phyloP scores from a whole-genome alignment of 1,139 yeast genomes.

The Saccharomyces hybrid region DNA sequence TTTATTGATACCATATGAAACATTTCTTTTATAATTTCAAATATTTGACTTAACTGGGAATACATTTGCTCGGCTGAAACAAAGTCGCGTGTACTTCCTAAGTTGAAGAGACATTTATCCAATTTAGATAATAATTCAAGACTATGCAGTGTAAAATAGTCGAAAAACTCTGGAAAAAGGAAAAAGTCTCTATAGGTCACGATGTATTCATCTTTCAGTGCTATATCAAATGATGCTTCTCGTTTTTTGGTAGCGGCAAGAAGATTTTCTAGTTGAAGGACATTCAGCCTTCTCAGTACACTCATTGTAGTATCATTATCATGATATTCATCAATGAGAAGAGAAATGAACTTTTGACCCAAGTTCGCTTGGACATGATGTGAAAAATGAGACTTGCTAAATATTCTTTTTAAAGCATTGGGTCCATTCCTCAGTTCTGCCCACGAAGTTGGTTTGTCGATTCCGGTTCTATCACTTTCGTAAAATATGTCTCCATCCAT shows the following conservation, averaged over 20 bases:
- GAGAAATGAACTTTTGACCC: constrained; percentile 13
- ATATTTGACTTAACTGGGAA: constrained; percentile 6
- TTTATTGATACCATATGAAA: constrained; percentile 9
- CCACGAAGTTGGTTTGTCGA: constrained; percentile 4
- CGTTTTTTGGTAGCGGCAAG: constrained; percentile 3
- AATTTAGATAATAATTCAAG: constrained; percentile 11
- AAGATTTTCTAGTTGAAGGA: constrained; percentile 20
- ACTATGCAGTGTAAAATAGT: constrained; percentile 12
- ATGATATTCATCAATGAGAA: constrained; percentile 18
- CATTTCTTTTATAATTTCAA: constrained; percentile 9
- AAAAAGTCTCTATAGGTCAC: constrained; percentile 20
- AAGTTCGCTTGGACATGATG: constrained; percentile 9
- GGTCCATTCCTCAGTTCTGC: constrained; percentile 9
- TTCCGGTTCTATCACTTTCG: constrained; percentile 2
- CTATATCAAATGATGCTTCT: constrained; percentile 3
- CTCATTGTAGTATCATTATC: constrained; percentile 20
- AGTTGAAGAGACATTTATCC: neutral
- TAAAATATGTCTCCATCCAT: constrained; percentile 19
- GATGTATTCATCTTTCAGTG: constrained; percentile 18
- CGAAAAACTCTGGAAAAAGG: constrained; percentile 20
- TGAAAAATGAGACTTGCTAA: constrained; percentile 5
- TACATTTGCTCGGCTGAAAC: constrained; percentile 5
- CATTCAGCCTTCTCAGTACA: constrained; percentile 19
- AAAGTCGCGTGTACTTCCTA: constrained; percentile 3
- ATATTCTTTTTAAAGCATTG: constrained; percentile 11